Base-by-base conservation (phyloP, 768 basidiomycete species). In the Leccinellum rugosiceps region DNA sequence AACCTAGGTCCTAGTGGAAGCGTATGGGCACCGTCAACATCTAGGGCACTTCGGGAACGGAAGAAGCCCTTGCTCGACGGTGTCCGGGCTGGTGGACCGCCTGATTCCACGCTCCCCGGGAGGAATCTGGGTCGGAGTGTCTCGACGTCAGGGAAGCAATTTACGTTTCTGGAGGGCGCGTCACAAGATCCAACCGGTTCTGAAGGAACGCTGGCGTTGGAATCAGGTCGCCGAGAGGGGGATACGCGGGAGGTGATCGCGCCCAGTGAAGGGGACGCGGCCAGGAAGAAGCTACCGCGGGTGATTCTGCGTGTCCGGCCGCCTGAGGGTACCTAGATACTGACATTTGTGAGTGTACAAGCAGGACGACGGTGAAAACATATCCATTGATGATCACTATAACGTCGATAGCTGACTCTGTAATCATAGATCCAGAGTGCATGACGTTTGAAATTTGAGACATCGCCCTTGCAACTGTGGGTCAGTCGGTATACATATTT, bases 231-330 rank as follows among this genome's bases (percentile, higher is more conserved):
- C 19, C 41, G 19, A 11, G 38, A 41, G 38, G 17, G 9, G 10
- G 19, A 13, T 43, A 19, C 41, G 14, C 48, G 19, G 8, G 49
- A 47, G 8, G 44, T 30, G n/a, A 52, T 32, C 5, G 49, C 1
- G 15, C 41, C 67, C 45, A 15, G 53, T 52, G 54, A 57, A 54
- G 34, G 50, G 19, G 62, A 58, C 41, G 8, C 35, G 17, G 17
- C 15, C 11, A 81, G 76, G 76, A 83, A 79, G 74, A 84, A 80
- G 60, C 66, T 84, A 1, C 84, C 82, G 0, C 76, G 76, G 55
- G 83, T 86, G 6, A 79, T 82, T 51, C 65, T 85, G 52, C 81
- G 82, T 73, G 74, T 91, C 70, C 75, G 80, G 2, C 71, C 76
- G 5, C 69, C 74, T 23, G 71, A 63, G 70, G 11, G 58, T 19